Evolutionary conservation across 768 basidiomycete genomes (phyloP), one percentile per base, ranked within the genome.

Genomic region (Phlebiopsis flavidoalba): DNA sequence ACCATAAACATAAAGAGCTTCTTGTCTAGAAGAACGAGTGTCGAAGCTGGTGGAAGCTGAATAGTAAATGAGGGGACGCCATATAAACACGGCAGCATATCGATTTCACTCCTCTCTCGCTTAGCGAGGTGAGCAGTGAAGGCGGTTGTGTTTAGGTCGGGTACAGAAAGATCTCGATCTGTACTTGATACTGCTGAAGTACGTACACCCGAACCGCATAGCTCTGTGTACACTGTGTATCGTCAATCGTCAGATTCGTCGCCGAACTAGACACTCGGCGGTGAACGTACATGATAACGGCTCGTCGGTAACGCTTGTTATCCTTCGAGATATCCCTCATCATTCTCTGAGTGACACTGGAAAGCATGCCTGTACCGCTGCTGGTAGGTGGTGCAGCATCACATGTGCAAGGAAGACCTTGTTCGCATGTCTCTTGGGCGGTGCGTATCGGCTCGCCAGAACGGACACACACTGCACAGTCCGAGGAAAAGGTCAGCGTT

Each of bases 371-470:
- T 36, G 17, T 5, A 59, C 36, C 3, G 37, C 22, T 2, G 31
- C n/a, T 7, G 58, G 58, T n/a, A n/a, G n/a, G n/a, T 6, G 58
- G 48, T 8, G 58, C 58, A 22, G 37, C 24, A 21, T 48, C 22
- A 35, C 58, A 59, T 21, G 58, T 59, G 58, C 58, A 59, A 8
- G 58, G 8, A 24, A 50, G 14, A 2, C 49, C 58, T 35, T 50
- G 48, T 15, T 51, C 22, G 58, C 58, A 59, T 3, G 33, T 59
- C 58, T 59, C 49, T 24, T 59, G 58, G 12, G 58, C 58, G 10
- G 5, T 24, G 0, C 49, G 48, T 43, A 59, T 36, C 17, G 58
- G 58, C 22, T 59, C 58, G 36, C n/a, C 58, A 59, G 24, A n/a
- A 59, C 21, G 8, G 58, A 40, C 6, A 40, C 24, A 51, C 58